phyloP scores from a whole-genome alignment of 164 flowering plant species.

The Malania oleifera region DNA sequence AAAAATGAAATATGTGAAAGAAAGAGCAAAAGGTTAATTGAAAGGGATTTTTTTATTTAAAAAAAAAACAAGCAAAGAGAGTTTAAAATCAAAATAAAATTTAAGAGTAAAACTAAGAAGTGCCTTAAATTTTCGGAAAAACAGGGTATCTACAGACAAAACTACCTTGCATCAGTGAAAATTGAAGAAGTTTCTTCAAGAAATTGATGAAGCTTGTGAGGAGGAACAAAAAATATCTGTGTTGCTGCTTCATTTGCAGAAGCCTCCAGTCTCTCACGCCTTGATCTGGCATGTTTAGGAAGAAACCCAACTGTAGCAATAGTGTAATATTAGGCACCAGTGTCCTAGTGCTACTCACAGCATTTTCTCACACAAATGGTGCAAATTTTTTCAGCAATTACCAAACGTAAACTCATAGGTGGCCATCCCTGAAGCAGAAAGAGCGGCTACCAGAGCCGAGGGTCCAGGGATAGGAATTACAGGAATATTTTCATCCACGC shows the following conservation, averaged over 20 bases:
- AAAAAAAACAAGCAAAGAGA: no score
- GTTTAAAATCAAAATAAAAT: no score
- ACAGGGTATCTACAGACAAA: no score
- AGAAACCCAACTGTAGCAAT: conserved; percentile 83
- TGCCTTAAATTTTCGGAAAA: no score
- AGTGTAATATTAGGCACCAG: background rate
- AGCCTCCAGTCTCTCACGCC: conserved; percentile 61
- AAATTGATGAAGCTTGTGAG: conserved; percentile 80
- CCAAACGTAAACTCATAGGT: conserved; percentile 88
- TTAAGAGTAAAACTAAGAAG: no score
- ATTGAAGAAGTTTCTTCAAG: conserved; percentile 62
- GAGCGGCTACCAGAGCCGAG: conserved; percentile 78
- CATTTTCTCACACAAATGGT: background rate
- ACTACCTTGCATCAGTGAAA: conserved; percentile 71
- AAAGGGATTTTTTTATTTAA: no score
- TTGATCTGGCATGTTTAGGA: conserved; percentile 63
- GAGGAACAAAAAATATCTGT: conserved; percentile 94
- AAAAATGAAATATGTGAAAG: no score
- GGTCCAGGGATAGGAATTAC: conserved; percentile 94
- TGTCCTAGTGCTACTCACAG: background rate
- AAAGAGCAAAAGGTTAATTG: no score
- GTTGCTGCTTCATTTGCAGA: conserved; percentile 69
- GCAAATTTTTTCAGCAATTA: conserved; percentile 25
- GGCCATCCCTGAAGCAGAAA: conserved; percentile 84
- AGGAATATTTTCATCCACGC: conserved; percentile 64